Percentiles rank a stretch among this genome's conserved stretches.
Conservation (phyloP, 495 filamentous ascomycete genomes). For the Xylaria acuta region DNA sequence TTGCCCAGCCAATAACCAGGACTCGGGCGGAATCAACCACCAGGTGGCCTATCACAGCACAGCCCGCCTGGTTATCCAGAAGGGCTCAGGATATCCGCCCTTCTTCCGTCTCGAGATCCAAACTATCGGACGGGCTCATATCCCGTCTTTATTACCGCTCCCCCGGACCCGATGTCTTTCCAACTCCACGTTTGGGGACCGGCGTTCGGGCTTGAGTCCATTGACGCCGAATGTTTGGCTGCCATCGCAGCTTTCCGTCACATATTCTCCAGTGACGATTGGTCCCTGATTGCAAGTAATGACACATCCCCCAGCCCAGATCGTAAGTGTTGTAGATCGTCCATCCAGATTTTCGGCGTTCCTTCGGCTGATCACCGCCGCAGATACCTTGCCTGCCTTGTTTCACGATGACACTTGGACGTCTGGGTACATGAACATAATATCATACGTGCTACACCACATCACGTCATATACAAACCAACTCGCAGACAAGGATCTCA, state of each 20-base stretch:
- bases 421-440: conserved; percentile 75
- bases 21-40: not conserved
- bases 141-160: conserved; percentile 8
- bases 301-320: conserved; percentile 77
- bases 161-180: conserved; percentile 58
- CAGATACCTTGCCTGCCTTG: conserved; percentile 66
- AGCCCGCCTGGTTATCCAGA: not conserved
- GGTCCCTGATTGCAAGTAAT: conserved; percentile 78
- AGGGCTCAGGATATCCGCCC: not conserved
- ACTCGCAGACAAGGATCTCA: conserved; percentile 62
- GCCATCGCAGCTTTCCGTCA: conserved; percentile 73
- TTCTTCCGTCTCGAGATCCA: not conserved
- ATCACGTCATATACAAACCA: conserved; percentile 53
- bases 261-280: conserved; percentile 63
- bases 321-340: conserved; percentile 58
- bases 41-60: conserved; percentile 13
- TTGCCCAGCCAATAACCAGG: not conserved
- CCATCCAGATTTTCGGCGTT: conserved; percentile 20
- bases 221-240: conserved; percentile 87
- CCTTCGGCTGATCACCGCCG: conserved; percentile 30
- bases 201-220: conserved; percentile 83
- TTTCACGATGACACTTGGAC: conserved; percentile 68
- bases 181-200: conserved; percentile 93
- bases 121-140: not conserved
- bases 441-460: conserved; percentile 69